Evolutionary conservation across 2,329 filamentous ascomycete genomes (phyloP).

Genomic region (Thermochaetoides dissita): DNA sequence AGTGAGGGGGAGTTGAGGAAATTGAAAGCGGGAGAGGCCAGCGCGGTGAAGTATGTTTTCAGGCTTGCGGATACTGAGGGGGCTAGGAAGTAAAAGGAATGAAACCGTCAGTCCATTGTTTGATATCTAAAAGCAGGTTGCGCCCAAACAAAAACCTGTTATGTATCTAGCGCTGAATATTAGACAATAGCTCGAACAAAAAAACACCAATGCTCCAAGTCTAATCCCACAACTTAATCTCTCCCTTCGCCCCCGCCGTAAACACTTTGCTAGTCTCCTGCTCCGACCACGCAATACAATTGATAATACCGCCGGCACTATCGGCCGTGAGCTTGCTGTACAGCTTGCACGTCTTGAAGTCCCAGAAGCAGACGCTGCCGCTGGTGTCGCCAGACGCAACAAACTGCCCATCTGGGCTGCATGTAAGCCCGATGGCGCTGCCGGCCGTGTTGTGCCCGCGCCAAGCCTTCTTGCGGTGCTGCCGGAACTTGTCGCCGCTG

Average conservation of each 20-base stretch:
- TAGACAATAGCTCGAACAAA: not conserved
- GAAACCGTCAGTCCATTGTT: no score
- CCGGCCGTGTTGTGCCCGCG: conserved; percentile 92
- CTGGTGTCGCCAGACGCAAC: conserved; percentile 74
- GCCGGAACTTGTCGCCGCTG: conserved; percentile 77
- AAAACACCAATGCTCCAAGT: conserved; percentile 1
- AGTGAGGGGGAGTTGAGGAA: conserved; percentile 33
- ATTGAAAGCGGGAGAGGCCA: conserved; percentile 45
- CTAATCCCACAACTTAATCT: conserved; percentile 88
- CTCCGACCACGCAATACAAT: conserved; percentile 91
- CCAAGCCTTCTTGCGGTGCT: conserved; percentile 95
- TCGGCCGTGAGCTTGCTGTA: conserved; percentile 89
- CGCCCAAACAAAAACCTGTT: not conserved
- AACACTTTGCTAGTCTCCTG: conserved; percentile 91
- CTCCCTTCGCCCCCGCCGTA: conserved; percentile 77
- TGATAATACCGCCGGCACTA: conserved; percentile 65
- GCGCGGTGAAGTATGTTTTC: conserved; percentile 51
- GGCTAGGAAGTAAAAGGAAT: conserved; percentile 2
- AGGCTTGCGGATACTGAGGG: conserved; percentile 22
- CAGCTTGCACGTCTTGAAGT: conserved; percentile 99
- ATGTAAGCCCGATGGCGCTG: conserved; percentile 77
- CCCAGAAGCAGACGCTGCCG: conserved; percentile 91
- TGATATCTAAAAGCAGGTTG: no score
- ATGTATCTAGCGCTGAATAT: no score
- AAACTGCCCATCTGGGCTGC: conserved; percentile 86